Evolutionary conservation across 1,139 yeast species (phyloP).

Genomic region (Pichia inconspicua): DNA sequence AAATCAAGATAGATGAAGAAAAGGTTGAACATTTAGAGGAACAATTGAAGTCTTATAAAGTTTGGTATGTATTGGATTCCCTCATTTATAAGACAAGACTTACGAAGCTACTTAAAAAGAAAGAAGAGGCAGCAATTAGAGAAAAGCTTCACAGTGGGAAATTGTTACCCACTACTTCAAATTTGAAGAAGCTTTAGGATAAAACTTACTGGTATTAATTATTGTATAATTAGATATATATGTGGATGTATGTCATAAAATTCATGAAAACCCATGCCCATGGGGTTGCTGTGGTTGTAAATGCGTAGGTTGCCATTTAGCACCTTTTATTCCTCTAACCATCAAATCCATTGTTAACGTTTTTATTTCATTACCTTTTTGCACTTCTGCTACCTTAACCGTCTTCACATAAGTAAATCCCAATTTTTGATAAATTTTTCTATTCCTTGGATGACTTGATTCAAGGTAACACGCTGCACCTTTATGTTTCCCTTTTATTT

Average conservation of each 20-base stretch:
- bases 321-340: slow-evolving; percentile 31
- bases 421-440: slow-evolving; percentile 41
- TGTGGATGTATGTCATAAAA: neutral
- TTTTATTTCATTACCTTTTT: slow-evolving; percentile 23
- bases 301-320: slow-evolving; percentile 14
- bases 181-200: neutral
- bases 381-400: slow-evolving; percentile 33
- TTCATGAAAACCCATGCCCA: neutral
- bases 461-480: slow-evolving; percentile 37
- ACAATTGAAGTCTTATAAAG: slow-evolving; percentile 16
- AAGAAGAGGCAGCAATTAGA: slow-evolving; percentile 15
- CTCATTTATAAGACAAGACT: slow-evolving; percentile 25
- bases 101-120: slow-evolving; percentile 18
- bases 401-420: slow-evolving; percentile 41
- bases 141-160: slow-evolving; percentile 19
- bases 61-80: slow-evolving; percentile 22
- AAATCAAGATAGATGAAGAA: slow-evolving; percentile 1
- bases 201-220: neutral
- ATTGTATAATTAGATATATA: neutral
- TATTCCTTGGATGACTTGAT: slow-evolving; percentile 44
- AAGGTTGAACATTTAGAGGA: slow-evolving; percentile 5
- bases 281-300: neutral
- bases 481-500: slow-evolving; percentile 12
- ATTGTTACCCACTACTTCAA: slow-evolving; percentile 19
- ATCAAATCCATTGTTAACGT: slow-evolving; percentile 35